Conservation (phyloP, 2,329 filamentous ascomycete species). For the Pyrenochaeta sp. region DNA sequence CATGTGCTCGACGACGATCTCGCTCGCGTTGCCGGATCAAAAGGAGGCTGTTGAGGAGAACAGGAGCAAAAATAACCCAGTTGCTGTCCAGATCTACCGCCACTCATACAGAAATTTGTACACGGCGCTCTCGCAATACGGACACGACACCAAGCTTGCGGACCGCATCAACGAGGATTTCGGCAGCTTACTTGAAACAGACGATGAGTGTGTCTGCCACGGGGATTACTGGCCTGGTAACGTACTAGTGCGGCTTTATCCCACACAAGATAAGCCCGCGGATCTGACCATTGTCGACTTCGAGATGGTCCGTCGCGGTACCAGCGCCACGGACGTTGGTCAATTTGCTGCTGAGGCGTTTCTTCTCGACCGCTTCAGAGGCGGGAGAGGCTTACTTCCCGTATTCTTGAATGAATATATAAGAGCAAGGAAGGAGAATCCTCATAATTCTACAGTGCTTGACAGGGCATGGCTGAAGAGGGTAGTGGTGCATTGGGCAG, state of each 20-base stretch:
- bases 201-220: constrained; percentile 48
- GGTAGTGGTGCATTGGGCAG: constrained; percentile 46
- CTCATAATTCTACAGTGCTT: neutral
- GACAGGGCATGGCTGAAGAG: constrained; percentile 33
- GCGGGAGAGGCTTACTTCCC: constrained; percentile 32
- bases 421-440: neutral
- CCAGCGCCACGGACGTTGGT: constrained; percentile 47
- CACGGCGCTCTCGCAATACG: constrained; percentile 27
- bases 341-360: constrained; percentile 51
- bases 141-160: constrained; percentile 34
- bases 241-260: constrained; percentile 33
- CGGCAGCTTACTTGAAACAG: constrained; percentile 33
- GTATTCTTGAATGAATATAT: constrained; percentile 42
- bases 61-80: constrained; percentile 32
- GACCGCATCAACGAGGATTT: constrained; percentile 37
- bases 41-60: neutral
- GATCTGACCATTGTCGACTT: constrained; percentile 48
- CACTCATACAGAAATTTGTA: constrained; percentile 41
- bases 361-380: constrained; percentile 46
- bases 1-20: constrained; percentile 9
- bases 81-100: constrained; percentile 39
- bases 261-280: neutral
- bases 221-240: constrained; percentile 54
- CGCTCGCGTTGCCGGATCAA: constrained; percentile 12
- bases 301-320: constrained; percentile 46